Evolutionary conservation across 305 asterid species (phyloP), one percentile per base, ranked within the genome.

Genomic region (Fraxinus dipetala): DNA sequence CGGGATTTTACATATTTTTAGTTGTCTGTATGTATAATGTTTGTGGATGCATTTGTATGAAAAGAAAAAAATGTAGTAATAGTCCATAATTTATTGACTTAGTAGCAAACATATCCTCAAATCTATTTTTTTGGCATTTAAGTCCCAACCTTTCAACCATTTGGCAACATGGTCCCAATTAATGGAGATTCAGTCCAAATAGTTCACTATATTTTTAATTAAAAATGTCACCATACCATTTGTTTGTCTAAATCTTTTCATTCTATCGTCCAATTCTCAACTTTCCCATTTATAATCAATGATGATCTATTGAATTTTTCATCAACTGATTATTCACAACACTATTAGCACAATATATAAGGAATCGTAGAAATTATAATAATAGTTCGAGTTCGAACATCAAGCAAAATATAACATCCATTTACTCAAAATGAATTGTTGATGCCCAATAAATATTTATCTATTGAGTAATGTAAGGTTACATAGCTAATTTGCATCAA

Each of bases 1-100:
- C 85, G 87, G 85, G 82, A 73, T 73, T 83, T 81, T 84, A 59
- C 82, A 83, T 63, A 76, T 74, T 40, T 56, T 77, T 32, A 16
- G 80, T 83, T 75, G 77, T 74, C 73, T 43, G 63, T 16, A 75
- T 54, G 6, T 81, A 26, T 1, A 72, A 10, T 48, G 32, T 14
- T 8, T 51, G 61, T 4, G 6, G 4, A 20, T 59, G 6, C 26
- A 6, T 56, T 56, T 56, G 24, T 56, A 5, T n/a, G 6, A 5
- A n/a, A 56, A 56, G 3, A n/a, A 56, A 56, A 43, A 43, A 2
- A 0, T 43, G 14, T 3, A 63, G 5, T 0, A 8, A 0, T 24
- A 24, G 32, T 22, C 32, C 14, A 4, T 28, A 63, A 63, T 63
- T 31, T 24, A 63, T 63, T 63, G 6, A 63, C 2, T 59, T 59